Conservation (phyloP, 2,329 filamentous ascomycete species). For the Ascochyta pisi region DNA sequence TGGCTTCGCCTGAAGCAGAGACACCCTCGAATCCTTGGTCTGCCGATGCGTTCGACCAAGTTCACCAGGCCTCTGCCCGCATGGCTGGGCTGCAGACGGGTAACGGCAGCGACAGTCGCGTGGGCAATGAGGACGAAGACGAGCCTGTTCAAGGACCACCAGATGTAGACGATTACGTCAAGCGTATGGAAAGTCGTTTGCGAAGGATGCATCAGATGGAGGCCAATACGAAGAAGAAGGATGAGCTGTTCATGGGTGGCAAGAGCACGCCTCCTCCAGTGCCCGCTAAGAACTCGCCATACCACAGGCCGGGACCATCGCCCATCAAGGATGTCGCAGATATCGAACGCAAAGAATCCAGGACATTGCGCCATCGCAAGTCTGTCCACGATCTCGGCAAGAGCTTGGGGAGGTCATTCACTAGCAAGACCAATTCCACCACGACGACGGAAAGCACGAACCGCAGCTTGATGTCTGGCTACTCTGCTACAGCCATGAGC, state of each 20-base stretch:
- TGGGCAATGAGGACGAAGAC: slow-evolving; percentile 55
- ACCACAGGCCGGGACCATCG: slow-evolving; percentile 52
- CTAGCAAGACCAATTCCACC: slow-evolving; percentile 84
- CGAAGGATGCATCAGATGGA: slow-evolving; percentile 68
- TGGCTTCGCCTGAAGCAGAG: slow-evolving; percentile 68
- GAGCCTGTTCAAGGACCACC: slow-evolving; percentile 68
- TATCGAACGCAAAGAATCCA: slow-evolving; percentile 40
- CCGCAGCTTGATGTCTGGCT: slow-evolving; percentile 90
- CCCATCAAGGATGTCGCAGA: slow-evolving; percentile 38
- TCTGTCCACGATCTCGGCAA: slow-evolving; percentile 80
- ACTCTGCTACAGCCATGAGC: slow-evolving; percentile 88
- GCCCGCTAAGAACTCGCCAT: slow-evolving; percentile 63
- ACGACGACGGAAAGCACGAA: slow-evolving; percentile 74
- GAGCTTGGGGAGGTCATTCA: slow-evolving; percentile 78
- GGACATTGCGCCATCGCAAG: slow-evolving; percentile 66
- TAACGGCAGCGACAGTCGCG: slow-evolving; percentile 67
- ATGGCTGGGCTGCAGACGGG: slow-evolving; percentile 69
- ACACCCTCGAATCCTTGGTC: slow-evolving; percentile 80
- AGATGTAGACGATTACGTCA: slow-evolving; percentile 83
- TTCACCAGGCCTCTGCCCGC: slow-evolving; percentile 52
- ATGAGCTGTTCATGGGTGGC: slow-evolving; percentile 59
- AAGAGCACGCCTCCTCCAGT: slow-evolving; percentile 63
- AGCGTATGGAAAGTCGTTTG: slow-evolving; percentile 87
- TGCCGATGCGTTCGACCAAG: slow-evolving; percentile 79
- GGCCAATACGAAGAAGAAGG: slow-evolving; percentile 40